Evolutionary conservation across 2,329 filamentous ascomycete genomes (phyloP).

Genomic region (Diaporthe sp.): DNA sequence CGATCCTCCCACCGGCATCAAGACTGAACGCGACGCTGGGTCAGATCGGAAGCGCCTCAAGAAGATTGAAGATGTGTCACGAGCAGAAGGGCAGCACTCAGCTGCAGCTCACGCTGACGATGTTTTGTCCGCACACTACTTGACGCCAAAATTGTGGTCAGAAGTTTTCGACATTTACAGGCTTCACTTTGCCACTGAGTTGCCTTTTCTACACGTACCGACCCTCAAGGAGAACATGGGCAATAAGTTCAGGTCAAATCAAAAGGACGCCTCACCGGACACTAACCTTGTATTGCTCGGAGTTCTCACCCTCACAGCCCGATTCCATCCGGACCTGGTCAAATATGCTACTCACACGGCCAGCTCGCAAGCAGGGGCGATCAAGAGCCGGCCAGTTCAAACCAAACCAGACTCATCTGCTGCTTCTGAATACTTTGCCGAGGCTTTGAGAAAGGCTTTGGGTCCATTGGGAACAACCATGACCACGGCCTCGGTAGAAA

Average conservation of each 20-base stretch:
- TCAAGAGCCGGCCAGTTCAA: slow-evolving; percentile 53
- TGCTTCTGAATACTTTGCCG: slow-evolving; percentile 76
- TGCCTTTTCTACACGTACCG: slow-evolving; percentile 78
- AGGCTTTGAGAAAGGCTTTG: slow-evolving; percentile 67
- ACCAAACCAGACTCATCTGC: slow-evolving; percentile 63
- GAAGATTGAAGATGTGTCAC: slow-evolving; percentile 59
- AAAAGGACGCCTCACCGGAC: slow-evolving; percentile 59
- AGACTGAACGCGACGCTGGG: slow-evolving; percentile 58
- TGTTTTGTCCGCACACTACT: slow-evolving; percentile 71
- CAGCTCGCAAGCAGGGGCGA: slow-evolving; percentile 50
- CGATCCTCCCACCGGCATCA: slow-evolving; percentile 52
- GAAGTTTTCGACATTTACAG: slow-evolving; percentile 80
- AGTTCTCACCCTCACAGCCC: slow-evolving; percentile 77
- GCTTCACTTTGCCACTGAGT: slow-evolving; percentile 78
- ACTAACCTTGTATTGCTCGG: slow-evolving; percentile 74
- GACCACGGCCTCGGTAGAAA: slow-evolving; percentile 69
- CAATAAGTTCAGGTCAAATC: slow-evolving; percentile 55
- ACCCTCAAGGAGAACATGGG: slow-evolving; percentile 70
- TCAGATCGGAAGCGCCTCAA: slow-evolving; percentile 65
- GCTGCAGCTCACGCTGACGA: slow-evolving; percentile 64
- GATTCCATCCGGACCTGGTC: slow-evolving; percentile 75
- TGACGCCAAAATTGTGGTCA: slow-evolving; percentile 77
- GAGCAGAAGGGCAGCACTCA: slow-evolving; percentile 54
- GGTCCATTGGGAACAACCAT: slow-evolving; percentile 63
- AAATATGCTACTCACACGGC: slow-evolving; percentile 63